Evolutionary conservation across 2,329 filamentous ascomycete species (phyloP), one percentile per base, ranked within the genome.

Genomic region (Proliferodiscus dingleyae): DNA sequence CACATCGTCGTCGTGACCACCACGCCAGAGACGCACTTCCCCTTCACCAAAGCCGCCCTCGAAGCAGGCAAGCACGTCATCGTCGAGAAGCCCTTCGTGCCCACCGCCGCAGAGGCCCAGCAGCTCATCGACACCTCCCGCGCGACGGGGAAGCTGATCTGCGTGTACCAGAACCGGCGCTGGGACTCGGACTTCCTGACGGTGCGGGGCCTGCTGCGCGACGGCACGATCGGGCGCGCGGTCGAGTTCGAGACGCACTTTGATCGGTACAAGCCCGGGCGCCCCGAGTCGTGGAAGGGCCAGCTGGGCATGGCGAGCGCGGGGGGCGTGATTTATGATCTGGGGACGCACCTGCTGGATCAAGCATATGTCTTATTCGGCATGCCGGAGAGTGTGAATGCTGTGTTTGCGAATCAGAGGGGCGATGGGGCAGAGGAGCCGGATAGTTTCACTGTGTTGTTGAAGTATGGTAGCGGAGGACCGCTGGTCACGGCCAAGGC

Each of bases 81-180:
- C 42, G 83, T 85, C 39, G 87, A 91, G 70, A 91, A 91, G 71
- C 87, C 87, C 2, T 91, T 91, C 63, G 85, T 87, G 10, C 83
- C 86, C 16, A 85, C 81, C 1, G 71, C 77, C 1, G 71, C 77
- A 47, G 81, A 90, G 66, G 86, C 86, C 9, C 72, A 78, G 26
- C 67, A 78, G 54, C 76, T 91, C 5, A 73, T 64, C 36, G 61
- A 61, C 23, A 60, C 68, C 41, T 64, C 67, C 1, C 55, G 63
- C 50, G 59, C 61, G 49, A 67, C 56, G 13, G 66, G 63, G 15
- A 68, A 65, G 54, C 50, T 66, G 46, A 63, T 71, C 32, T 70
- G 70, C 44, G 71, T 76, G 33, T 72, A 72, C 46, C 69, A 74
- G 47, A 70, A 61, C 26, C 50, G 87, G 23, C 74, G 87, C 43